phyloP scores from a whole-genome alignment of 2,329 filamentous ascomycete species.

The Dothideomycetidae sp. region DNA sequence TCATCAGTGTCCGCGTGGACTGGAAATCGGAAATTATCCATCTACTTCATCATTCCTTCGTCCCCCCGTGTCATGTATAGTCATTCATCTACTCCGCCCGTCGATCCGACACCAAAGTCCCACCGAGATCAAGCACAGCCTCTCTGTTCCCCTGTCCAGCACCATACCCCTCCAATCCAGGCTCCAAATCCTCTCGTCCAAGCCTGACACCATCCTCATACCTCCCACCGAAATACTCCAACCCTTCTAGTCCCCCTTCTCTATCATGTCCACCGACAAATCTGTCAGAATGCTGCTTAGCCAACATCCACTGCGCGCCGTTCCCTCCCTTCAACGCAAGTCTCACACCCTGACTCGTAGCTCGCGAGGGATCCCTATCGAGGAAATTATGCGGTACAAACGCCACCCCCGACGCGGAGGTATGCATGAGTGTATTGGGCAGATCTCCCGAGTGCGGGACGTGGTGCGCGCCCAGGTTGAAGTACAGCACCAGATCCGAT shows the following conservation, averaged over 20 bases:
- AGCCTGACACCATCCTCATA: conserved; percentile 17
- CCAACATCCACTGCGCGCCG: conserved; percentile 4
- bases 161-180: conserved; percentile 16
- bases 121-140: conserved; percentile 25
- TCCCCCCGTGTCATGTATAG: too few species aligned
- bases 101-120: conserved; percentile 1
- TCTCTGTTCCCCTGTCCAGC: conserved; percentile 1
- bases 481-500: conserved; percentile 31
- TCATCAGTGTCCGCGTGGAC: too few species aligned
- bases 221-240: conserved; percentile 19
- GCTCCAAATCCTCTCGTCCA: conserved; percentile 17
- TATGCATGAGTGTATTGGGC: conserved; percentile 22
- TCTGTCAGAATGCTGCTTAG: conserved; percentile 9
- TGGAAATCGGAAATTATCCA: too few species aligned
- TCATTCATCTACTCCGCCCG: too few species aligned
- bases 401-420: conserved; percentile 18
- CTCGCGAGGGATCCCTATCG: conserved; percentile 18
- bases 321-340: conserved; percentile 18
- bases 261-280: conserved; percentile 8
- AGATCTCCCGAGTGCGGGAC: conserved; percentile 25
- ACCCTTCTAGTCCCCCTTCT: conserved; percentile 11
- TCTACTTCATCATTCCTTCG: too few species aligned
- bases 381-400: conserved; percentile 22
- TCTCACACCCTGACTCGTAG: conserved; percentile 19
- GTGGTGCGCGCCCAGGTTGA: conserved; percentile 41